Conservation (phyloP, 257 asterid genomes). For the Mitragyna speciosa region DNA sequence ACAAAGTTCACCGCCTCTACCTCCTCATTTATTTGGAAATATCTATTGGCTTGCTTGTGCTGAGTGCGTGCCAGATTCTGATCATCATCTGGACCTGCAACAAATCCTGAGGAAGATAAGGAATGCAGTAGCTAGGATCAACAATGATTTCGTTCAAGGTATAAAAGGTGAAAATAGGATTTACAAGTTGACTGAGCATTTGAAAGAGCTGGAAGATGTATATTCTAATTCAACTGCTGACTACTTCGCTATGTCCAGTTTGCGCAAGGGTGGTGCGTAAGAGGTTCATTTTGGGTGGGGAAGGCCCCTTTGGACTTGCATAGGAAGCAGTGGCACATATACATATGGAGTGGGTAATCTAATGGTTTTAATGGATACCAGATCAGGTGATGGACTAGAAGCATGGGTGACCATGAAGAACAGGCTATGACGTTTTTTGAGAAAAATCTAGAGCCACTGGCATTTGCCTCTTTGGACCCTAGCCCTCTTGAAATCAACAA, state of each 20-base stretch:
- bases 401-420: slow-evolving; percentile 8
- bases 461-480: not conserved
- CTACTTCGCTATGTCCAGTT: not conserved
- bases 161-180: not conserved
- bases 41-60: not conserved
- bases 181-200: no score
- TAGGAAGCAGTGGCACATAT: not conserved
- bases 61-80: not conserved
- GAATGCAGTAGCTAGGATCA: not conserved
- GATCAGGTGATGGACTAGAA: not conserved
- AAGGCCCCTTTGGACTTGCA: slow-evolving; percentile 1
- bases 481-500: not conserved
- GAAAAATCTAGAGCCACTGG: not conserved
- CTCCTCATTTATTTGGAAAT: slow-evolving; percentile 7
- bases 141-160: not conserved
- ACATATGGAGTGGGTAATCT: not conserved
- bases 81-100: not conserved
- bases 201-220: no score
- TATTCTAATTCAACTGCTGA: not conserved
- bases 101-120: not conserved
- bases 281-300: slow-evolving; percentile 12
- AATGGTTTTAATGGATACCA: slow-evolving; percentile 1
- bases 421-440: not conserved
- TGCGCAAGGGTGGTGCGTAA: not conserved
- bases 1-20: not conserved